Evolutionary conservation across 192 early-diverging fungal genomes (phyloP).

Genomic region (Podila clonocystis): DNA sequence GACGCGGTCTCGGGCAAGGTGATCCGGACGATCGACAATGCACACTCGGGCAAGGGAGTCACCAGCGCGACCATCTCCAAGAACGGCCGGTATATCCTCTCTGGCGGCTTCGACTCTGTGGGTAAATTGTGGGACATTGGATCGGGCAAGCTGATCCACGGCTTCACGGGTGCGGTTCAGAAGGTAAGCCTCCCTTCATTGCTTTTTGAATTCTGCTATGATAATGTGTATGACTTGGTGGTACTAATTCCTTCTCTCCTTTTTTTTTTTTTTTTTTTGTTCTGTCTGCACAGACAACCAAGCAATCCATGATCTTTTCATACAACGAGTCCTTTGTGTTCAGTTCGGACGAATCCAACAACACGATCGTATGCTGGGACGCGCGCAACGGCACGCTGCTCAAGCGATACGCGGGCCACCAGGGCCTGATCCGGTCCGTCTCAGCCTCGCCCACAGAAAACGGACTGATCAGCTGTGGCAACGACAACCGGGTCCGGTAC

Average conservation of each 20-base stretch:
- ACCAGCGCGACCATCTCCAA: constrained; percentile 80
- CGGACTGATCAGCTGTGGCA: constrained; percentile 67
- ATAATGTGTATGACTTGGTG: neutral
- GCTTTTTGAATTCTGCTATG: neutral
- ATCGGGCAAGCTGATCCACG: constrained; percentile 74
- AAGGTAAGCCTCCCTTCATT: constrained; percentile 34
- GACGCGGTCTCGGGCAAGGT: constrained; percentile 82
- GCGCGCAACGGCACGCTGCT: constrained; percentile 69
- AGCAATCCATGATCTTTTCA: constrained; percentile 63
- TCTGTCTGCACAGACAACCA: constrained; percentile 28
- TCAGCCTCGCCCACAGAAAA: constrained; percentile 70
- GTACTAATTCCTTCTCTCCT: neutral
- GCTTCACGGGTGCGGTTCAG: constrained; percentile 75
- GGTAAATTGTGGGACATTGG: constrained; percentile 86
- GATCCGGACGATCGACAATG: constrained; percentile 77
- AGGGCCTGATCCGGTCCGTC: constrained; percentile 63
- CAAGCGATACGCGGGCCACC: constrained; percentile 62
- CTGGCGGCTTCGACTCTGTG: constrained; percentile 80
- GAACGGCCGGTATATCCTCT: constrained; percentile 79
- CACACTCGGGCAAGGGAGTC: constrained; percentile 80
- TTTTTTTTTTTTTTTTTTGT: neutral
- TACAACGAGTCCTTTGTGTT: constrained; percentile 79
- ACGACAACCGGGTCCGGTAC: constrained; percentile 37
- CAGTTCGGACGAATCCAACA: constrained; percentile 70
- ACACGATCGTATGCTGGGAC: constrained; percentile 77